Conservation (phyloP, 129 eudicot genomes). For the Helianthus tuberosus region DNA sequence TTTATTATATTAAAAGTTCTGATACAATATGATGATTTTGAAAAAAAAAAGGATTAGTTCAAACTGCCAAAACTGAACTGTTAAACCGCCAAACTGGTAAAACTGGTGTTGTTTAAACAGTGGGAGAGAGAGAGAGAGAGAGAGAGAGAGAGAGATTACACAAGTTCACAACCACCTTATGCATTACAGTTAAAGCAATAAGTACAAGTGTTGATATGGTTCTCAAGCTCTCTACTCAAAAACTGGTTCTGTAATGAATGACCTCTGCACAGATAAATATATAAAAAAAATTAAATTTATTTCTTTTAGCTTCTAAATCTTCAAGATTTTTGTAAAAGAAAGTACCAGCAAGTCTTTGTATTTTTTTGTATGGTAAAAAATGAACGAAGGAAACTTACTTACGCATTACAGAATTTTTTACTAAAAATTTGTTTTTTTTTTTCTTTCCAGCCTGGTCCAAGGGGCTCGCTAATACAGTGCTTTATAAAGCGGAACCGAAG, state of each 20-base stretch:
- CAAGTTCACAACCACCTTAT: no score
- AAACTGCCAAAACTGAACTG: no score
- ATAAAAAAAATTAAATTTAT: background rate
- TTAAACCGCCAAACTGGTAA: no score
- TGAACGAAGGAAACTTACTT: background rate
- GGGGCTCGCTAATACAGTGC: slow-evolving; percentile 77
- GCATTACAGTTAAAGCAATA: no score
- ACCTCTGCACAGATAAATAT: background rate
- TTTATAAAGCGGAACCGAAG: slow-evolving; percentile 70
- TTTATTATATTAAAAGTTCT: no score
- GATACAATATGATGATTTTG: background rate
- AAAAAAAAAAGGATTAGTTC: background rate
- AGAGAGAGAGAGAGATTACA: no score
- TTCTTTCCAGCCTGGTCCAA: slow-evolving; percentile 82
- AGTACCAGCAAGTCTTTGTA: background rate
- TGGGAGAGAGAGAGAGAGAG: no score
- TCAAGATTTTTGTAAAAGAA: background rate
- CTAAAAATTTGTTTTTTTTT: slow-evolving; percentile 1
- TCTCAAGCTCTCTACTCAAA: no score
- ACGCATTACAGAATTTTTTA: background rate
- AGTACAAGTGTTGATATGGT: no score
- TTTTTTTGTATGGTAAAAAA: slow-evolving; percentile 1
- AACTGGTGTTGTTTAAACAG: no score
- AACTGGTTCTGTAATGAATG: no score
- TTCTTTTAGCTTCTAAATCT: background rate